These are phyloP conservation scores for Ophiostoma populinum DNA, from an alignment of 2,329 filamentous ascomycete genomes.

Conservation along the genomic window DNA sequence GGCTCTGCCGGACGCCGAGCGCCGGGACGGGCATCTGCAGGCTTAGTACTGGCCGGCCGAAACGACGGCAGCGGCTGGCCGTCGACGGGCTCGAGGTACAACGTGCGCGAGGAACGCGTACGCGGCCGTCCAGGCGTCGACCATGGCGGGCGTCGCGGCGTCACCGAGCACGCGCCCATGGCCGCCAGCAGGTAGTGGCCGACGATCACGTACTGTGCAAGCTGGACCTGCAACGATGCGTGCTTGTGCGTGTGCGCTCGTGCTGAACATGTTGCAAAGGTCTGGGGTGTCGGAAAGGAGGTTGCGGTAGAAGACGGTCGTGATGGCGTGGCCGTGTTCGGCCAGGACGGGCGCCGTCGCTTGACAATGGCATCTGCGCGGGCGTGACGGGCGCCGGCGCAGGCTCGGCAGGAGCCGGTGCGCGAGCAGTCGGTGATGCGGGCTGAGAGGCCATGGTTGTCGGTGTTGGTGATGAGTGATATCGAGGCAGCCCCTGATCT, in stretches of 20 bases:
- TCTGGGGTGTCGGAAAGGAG: slow-evolving; percentile 46
- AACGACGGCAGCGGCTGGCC: slow-evolving; percentile 37
- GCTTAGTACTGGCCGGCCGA: slow-evolving; percentile 55
- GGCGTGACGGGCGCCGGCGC: slow-evolving; percentile 30
- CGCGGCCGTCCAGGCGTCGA: slow-evolving; percentile 53
- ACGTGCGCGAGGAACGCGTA: slow-evolving; percentile 55
- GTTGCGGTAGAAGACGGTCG: slow-evolving; percentile 54
- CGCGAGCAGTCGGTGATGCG: too few relatives aligned
- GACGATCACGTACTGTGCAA: slow-evolving; percentile 55
- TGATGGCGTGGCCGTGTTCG: slow-evolving; percentile 51
- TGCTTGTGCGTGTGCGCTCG: slow-evolving; percentile 61
- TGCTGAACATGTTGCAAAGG: slow-evolving; percentile 54
- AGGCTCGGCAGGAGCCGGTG: too few relatives aligned
- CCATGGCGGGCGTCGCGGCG: slow-evolving; percentile 47
- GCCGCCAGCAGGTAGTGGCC: slow-evolving; percentile 50
- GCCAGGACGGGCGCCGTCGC: slow-evolving; percentile 56
- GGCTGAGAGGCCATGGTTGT: too few relatives aligned
- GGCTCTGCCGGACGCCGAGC: slow-evolving; percentile 46
- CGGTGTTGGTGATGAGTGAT: too few relatives aligned
- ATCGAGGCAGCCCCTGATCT: too few relatives aligned
- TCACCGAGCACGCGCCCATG: slow-evolving; percentile 49
- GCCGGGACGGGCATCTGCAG: slow-evolving; percentile 43
- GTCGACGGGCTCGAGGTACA: slow-evolving; percentile 53
- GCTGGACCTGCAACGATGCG: slow-evolving; percentile 48
- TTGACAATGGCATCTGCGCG: slow-evolving; percentile 57